These are phyloP conservation scores for Conticribra guillardii DNA, from an alignment of 108 stramenopile genomes.

Conservation along the genomic window DNA sequence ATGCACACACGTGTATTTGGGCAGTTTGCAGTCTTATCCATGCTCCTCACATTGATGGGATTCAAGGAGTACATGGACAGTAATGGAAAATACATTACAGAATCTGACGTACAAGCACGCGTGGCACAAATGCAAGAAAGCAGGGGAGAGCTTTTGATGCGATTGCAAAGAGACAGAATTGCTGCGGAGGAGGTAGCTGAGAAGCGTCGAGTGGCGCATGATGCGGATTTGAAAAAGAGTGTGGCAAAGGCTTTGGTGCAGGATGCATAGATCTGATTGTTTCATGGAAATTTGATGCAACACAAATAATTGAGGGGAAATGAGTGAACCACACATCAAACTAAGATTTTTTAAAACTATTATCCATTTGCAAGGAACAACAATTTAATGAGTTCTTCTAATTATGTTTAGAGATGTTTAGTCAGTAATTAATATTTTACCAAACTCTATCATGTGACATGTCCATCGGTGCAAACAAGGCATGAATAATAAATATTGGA, in stretches of 20 bases:
- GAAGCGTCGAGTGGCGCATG: conserved; percentile 42
- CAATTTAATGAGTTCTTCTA: too few species aligned
- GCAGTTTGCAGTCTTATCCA: conserved; percentile 78
- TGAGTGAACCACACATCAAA: too few species aligned
- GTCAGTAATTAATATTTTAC: too few species aligned
- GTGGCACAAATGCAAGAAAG: conserved; percentile 76
- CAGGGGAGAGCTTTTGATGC: conserved; percentile 52
- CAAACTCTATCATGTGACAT: too few species aligned
- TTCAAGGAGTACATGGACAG: conserved; percentile 86
- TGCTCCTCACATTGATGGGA: conserved; percentile 78
- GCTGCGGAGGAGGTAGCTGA: conserved; percentile 35
- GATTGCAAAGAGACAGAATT: conserved; percentile 54
- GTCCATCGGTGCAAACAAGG: too few species aligned
- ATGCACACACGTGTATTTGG: conserved; percentile 91
- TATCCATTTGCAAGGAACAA: too few species aligned
- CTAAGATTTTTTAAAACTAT: too few species aligned
- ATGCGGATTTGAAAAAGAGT: conserved; percentile 32
- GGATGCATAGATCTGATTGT: too few species aligned
- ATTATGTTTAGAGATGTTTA: too few species aligned
- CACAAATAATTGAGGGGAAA: too few species aligned
- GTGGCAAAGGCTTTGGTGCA: conserved; percentile 19
- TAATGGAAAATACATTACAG: conserved; percentile 74
- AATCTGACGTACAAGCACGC: conserved; percentile 65
- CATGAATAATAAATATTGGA: too few species aligned
- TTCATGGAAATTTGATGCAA: too few species aligned